Conservation (phyloP, 371 early-diverging fungal species). For the Saksenaea vasiformis region DNA sequence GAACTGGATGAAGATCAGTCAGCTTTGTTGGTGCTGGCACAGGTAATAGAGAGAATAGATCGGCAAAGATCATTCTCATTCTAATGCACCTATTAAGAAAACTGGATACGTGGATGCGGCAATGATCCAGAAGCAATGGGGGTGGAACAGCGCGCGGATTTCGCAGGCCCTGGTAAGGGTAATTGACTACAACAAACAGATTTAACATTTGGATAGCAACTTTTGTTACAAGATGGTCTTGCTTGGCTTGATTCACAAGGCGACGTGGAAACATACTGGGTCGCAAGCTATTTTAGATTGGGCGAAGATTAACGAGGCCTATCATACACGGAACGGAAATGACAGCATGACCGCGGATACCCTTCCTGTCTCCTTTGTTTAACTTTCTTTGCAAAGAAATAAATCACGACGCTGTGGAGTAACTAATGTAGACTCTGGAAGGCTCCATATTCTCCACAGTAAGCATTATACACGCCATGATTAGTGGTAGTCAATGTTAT, state of each 20-base stretch:
- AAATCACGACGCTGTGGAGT: not conserved
- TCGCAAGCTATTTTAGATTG: slow-evolving; percentile 72
- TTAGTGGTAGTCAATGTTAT: not conserved
- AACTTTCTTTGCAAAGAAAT: not conserved
- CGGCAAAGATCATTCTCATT: not conserved
- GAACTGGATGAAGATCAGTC: slow-evolving; percentile 87
- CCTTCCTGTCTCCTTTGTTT: not conserved
- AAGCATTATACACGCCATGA: not conserved
- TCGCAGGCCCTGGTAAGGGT: slow-evolving; percentile 41
- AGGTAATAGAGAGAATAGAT: slow-evolving; percentile 36
- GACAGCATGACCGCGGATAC: not conserved
- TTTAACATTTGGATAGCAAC: slow-evolving; percentile 49
- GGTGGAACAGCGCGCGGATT: slow-evolving; percentile 67
- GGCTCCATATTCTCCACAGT: not conserved
- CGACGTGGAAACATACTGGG: slow-evolving; percentile 71
- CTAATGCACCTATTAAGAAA: slow-evolving; percentile 30
- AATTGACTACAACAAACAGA: slow-evolving; percentile 4
- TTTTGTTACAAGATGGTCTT: slow-evolving; percentile 76
- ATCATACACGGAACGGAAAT: not conserved
- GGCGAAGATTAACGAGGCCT: slow-evolving; percentile 7
- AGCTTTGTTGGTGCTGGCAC: slow-evolving; percentile 68
- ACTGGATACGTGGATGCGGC: slow-evolving; percentile 64
- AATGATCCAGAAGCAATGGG: slow-evolving; percentile 50
- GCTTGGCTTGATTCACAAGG: slow-evolving; percentile 83
- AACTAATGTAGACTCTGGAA: not conserved